Evolutionary conservation across 2,329 filamentous ascomycete species (phyloP), one percentile per base, ranked within the genome.

Genomic region (Aphanoascus verrucosus): DNA sequence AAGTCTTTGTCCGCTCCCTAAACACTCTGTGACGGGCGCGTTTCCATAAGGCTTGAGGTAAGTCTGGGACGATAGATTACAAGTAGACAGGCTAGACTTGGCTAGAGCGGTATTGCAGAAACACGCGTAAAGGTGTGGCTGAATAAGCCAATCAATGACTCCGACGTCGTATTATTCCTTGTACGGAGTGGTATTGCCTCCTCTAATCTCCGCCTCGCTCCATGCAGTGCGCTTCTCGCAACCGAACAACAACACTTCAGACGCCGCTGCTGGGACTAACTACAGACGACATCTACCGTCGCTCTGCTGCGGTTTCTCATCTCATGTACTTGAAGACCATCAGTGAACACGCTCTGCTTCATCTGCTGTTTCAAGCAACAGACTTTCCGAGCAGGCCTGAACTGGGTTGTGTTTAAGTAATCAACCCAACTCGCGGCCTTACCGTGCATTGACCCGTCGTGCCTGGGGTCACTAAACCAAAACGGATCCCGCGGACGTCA

Each of bases 1-100:
- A 40, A 14, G 3, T 40, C 15, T 40, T 14, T 14, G 12, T 14
- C 15, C 15, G 12, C 37, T 11, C 12, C 12, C 15, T 4, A 42
- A 42, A 17, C 40, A 17, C n/a, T n/a, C n/a, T n/a, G n/a, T n/a
- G n/a, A n/a, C 8, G 17, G 40, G 8, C 15, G 38, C 17, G 37
- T 43, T 50, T 43, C 23, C 48, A 43, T 50, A 50, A 43, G 48
- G 48, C 40, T 50, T 43, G 37, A 42, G 15, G 48, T 34, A 50
- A 35, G 48, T 43, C 43, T 43, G 23, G 35, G 35, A n/a, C 46
- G 3, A 11, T 31, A 40, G 28, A 40, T 23, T 49, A 49, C 46
- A 38, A 49, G 46, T 23, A 5, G 15, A 1, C n/a, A 3, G 48
- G 20, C 48, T 35, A 42, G 47, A 20, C 37, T 23, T n/a, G 28